Conservation (phyloP, 2,329 filamentous ascomycete genomes). For the Rugonectria rugulosa region DNA sequence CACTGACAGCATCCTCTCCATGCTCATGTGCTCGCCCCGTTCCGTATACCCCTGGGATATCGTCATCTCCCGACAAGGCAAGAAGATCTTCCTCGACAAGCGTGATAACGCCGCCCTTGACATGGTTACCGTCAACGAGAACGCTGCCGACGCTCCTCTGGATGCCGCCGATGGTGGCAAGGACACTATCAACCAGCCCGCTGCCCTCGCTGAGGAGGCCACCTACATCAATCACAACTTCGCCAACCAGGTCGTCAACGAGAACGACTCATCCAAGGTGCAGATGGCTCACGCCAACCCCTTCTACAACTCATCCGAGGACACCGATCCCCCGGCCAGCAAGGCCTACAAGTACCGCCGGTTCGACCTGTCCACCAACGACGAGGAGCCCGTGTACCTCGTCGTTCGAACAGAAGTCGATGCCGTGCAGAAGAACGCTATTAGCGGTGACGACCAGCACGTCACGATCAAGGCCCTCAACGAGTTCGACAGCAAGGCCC, state of each 20-base stretch:
- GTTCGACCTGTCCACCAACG: slow-evolving; percentile 94
- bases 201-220: slow-evolving; percentile 91
- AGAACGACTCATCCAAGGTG: slow-evolving; percentile 79
- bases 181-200: slow-evolving; percentile 93
- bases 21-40: slow-evolving; percentile 98
- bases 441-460: slow-evolving; percentile 89
- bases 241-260: slow-evolving; percentile 90
- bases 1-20: slow-evolving; percentile 95
- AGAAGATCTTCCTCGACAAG: slow-evolving; percentile 99
- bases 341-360: slow-evolving; percentile 99
- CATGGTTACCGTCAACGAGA: slow-evolving; percentile 99
- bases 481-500: slow-evolving; percentile 98
- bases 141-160: slow-evolving; percentile 91
- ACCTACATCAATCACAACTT: slow-evolving; percentile 99
- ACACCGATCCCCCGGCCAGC: slow-evolving; percentile 91
- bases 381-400: slow-evolving; percentile 92
- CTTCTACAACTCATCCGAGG: slow-evolving; percentile 94
- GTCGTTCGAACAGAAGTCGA: slow-evolving; percentile 95
- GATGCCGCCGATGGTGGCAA: slow-evolving; percentile 92
- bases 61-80: slow-evolving; percentile 88
- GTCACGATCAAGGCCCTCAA: slow-evolving; percentile 95
- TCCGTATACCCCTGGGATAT: slow-evolving; percentile 99
- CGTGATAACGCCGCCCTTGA: slow-evolving; percentile 93
- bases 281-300: slow-evolving; percentile 90
- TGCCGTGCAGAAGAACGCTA: slow-evolving; percentile 93